Evolutionary conservation across 352 stramenopile genomes (phyloP), one percentile per base, ranked within the genome.

Genomic region (Globisporangium irregulare): DNA sequence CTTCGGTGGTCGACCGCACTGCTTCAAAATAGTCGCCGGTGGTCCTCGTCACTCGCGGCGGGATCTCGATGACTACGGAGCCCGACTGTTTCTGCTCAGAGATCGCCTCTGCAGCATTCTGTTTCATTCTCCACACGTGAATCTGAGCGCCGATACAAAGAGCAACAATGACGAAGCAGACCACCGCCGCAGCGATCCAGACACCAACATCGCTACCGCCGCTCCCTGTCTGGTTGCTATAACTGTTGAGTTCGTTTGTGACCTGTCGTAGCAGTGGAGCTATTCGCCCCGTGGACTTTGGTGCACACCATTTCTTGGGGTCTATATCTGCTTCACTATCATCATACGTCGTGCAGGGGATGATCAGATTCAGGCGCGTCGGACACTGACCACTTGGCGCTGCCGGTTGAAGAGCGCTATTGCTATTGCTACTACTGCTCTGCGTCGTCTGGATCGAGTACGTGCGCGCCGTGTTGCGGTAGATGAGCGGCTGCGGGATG

Each of bases 261-360:
- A 73, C 41, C 10, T 74, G 55, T 22, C 62, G 51, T 25, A 87
- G 70, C 51, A 86, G 38, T 12, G 56, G 20, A 18, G 29, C 24
- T 8, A 86, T 56, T 27, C 68, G 57, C 22, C 73, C 72, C 7
- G 64, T 77, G 32, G 68, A 63, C 41, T 64, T 72, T 59, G 79
- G 79, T 9, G 66, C 27, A 46, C 81, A 89, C 81, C 81, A 89
- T 62, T 74, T 59, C 3, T 32, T 71, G 43, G 32, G 70, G 3
- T 6, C 12, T 50, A 4, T 22, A 25, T 72, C n/a, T 9, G 20
- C 53, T 38, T 12, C 24, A 24, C 4, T 18, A 14, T 15, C 32
- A 25, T 73, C 25, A 10, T 75, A 70, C 32, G 55, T 71, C 2
- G 69, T 71, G 51, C 81, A 89, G 10, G 81, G 81, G 46, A 85